A percentile compares a stretch with the other conserved stretches of the same genome.
These are phyloP conservation scores for Ceratocystiopsis sp. DNA, from an alignment of 2,329 filamentous ascomycete species.

Conservation along the genomic window DNA sequence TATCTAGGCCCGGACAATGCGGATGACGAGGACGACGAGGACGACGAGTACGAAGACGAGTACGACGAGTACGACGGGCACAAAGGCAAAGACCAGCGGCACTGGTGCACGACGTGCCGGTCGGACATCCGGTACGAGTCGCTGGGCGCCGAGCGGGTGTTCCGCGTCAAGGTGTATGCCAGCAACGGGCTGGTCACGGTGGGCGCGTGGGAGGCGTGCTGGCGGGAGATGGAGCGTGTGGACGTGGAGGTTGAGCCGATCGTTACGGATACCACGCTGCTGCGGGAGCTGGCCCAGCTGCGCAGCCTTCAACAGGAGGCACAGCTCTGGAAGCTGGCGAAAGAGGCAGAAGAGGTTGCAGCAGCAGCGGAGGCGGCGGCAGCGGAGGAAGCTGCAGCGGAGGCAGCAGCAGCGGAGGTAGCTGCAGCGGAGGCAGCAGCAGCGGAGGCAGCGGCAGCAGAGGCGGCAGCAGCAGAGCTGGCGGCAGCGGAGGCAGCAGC, in stretches of 20 bases:
- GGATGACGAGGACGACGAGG: conserved; percentile 21
- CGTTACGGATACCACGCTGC: conserved; percentile 35
- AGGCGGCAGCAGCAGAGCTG: too few species aligned
- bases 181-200: conserved; percentile 88
- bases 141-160: conserved; percentile 39
- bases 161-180: conserved; percentile 77
- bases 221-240: conserved; percentile 97
- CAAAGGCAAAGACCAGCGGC: conserved; percentile 23
- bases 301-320: conserved; percentile 23
- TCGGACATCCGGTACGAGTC: conserved; percentile 37
- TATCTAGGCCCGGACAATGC: conserved; percentile 48
- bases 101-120: conserved; percentile 41
- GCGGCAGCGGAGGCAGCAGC: conserved; percentile 2
- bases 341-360: conserved; percentile 17
- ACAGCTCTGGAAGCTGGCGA: conserved; percentile 11
- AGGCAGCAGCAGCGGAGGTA: conserved; percentile 13
- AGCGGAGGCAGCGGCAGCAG: conserved; percentile 6
- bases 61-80: conserved; percentile 21
- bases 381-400: conserved; percentile 13
- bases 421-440: conserved; percentile 16
- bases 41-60: conserved; percentile 29
- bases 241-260: conserved; percentile 80
- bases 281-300: conserved; percentile 34
- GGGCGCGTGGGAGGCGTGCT: conserved; percentile 83
- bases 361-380: conserved; percentile 9